Percentiles rank a stretch among this genome's conserved stretches.
These are phyloP conservation scores for Fragilaria crotonensis DNA, from an alignment of 108 stramenopile species.

Conservation along the genomic window DNA sequence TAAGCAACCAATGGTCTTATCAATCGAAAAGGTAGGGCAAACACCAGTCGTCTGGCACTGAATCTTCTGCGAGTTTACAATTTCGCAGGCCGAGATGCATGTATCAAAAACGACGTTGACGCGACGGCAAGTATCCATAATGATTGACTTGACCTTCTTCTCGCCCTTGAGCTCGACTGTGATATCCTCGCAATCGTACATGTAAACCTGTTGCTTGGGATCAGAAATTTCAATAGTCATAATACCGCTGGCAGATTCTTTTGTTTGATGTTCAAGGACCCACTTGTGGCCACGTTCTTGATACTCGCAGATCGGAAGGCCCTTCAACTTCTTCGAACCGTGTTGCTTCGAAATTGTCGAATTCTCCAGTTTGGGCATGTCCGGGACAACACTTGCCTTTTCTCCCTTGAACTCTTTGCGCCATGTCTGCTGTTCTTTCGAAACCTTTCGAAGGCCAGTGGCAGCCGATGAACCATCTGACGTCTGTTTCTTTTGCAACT, in stretches of 20 bases:
- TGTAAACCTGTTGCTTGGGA: slow-evolving; percentile 84
- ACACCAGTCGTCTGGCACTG: slow-evolving; percentile 76
- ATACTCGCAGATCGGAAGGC: slow-evolving; percentile 85
- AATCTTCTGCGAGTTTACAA: slow-evolving; percentile 92
- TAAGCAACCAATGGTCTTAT: slow-evolving; percentile 93
- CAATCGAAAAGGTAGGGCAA: slow-evolving; percentile 90
- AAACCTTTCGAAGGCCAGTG: slow-evolving; percentile 89
- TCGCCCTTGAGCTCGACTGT: slow-evolving; percentile 83
- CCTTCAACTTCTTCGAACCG: slow-evolving; percentile 29
- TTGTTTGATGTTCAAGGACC: slow-evolving; percentile 92
- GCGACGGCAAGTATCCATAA: slow-evolving; percentile 83
- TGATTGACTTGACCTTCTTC: slow-evolving; percentile 85
- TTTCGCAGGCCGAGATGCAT: slow-evolving; percentile 82
- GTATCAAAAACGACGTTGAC: slow-evolving; percentile 80
- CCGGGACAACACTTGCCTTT: slow-evolving; percentile 8
- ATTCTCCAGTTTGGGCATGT: slow-evolving; percentile 1
- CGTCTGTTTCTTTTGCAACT: slow-evolving; percentile 58
- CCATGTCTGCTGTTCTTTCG: slow-evolving; percentile 94
- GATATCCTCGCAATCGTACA: slow-evolving; percentile 84
- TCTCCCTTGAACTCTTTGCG: slow-evolving; percentile 85
- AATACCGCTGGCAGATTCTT: slow-evolving; percentile 60
- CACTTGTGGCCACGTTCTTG: slow-evolving; percentile 87
- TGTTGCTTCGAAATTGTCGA: slow-evolving; percentile 13
- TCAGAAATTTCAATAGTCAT: slow-evolving; percentile 77
- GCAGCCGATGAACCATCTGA: slow-evolving; percentile 79